Conservation (phyloP, 2,329 filamentous ascomycete species). For the Xylariaceae sp. region DNA sequence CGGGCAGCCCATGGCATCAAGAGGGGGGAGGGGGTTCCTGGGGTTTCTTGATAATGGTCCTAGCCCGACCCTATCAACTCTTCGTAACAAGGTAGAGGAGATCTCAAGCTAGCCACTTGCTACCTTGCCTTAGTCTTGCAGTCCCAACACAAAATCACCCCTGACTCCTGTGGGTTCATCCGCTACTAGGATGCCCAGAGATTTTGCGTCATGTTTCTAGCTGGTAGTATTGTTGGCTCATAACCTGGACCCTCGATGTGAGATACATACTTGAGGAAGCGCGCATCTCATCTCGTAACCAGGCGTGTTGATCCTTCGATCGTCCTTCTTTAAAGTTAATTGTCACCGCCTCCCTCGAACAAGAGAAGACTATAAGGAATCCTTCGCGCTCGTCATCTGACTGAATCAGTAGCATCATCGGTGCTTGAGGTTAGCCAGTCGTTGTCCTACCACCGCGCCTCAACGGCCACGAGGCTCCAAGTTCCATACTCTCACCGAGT, state of each 20-base stretch:
- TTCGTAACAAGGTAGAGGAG: constrained; percentile 24
- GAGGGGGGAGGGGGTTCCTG: constrained; percentile 9
- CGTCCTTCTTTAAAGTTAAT: constrained; percentile 17
- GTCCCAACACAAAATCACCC: constrained; percentile 29
- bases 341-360: constrained; percentile 18
- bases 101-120: constrained; percentile 23
- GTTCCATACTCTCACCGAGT: constrained; percentile 10
- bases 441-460: constrained; percentile 13
- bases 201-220: constrained; percentile 32
- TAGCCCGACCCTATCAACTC: constrained; percentile 23
- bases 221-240: constrained; percentile 20
- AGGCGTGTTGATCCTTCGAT: constrained; percentile 25
- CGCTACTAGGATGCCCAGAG: constrained; percentile 29
- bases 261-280: constrained; percentile 21
- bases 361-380: constrained; percentile 25
- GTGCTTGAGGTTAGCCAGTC: constrained; percentile 21
- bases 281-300: constrained; percentile 25
- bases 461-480: constrained; percentile 12
- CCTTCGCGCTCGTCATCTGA: constrained; percentile 28
- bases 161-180: constrained; percentile 31
- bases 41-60: constrained; percentile 21
- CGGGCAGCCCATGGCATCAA: constrained; percentile 21
- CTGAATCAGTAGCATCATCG: constrained; percentile 26
- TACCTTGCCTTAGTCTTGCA: constrained; percentile 20
- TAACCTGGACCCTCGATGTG: constrained; percentile 23